Evolutionary conservation across 2,329 filamentous ascomycete species (phyloP), one percentile per base, ranked within the genome.

Genomic region (Alternaria incomplexa): DNA sequence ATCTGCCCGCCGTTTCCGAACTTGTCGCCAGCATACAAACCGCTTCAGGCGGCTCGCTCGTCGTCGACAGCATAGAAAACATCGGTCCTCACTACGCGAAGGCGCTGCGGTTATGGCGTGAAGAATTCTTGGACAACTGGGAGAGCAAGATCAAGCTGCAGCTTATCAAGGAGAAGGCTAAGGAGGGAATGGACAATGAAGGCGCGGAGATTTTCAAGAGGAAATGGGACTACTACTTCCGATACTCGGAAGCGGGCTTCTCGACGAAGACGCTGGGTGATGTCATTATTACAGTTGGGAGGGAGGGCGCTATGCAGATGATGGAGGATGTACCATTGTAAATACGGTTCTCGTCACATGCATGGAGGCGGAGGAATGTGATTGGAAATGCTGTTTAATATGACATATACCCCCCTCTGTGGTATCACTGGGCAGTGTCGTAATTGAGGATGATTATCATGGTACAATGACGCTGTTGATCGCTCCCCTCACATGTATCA

Each of bases 151-250:
- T 93, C 68, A 83, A 83, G 58, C 86, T 87, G 8, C 88, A 89
- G 2, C 78, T 93, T 48, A 79, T 87, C 65, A 72, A 71, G 13
- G 86, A 90, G 70, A 86, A 92, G 70, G 80, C 83, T 0, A 80
- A 81, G 4, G 88, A 90, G 85, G 85, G 82, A 0, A 84, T 89
- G 56, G 85, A 85, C 44, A 88, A 88, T 30, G 83, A 91, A 13
- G 89, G 88, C 36, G 83, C 91, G 1, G 87, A 90, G 45, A 84
- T 91, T 2, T 93, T 92, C 73, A 85, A 85, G 73, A 84, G 87
- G 66, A 92, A 92, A 76, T 93, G 90, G 91, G 86, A 91, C 83
- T 93, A 92, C 72, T 93, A 93, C 75, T 93, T 93, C 78, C 84
- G 86, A 22, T 93, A 93, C 74, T 92, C 90, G 65, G 90, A 93